Percentiles rank a stretch among this genome's conserved stretches.
phyloP scores from a whole-genome alignment of 495 filamentous ascomycete genomes.

The Penicillium verhagenii region DNA sequence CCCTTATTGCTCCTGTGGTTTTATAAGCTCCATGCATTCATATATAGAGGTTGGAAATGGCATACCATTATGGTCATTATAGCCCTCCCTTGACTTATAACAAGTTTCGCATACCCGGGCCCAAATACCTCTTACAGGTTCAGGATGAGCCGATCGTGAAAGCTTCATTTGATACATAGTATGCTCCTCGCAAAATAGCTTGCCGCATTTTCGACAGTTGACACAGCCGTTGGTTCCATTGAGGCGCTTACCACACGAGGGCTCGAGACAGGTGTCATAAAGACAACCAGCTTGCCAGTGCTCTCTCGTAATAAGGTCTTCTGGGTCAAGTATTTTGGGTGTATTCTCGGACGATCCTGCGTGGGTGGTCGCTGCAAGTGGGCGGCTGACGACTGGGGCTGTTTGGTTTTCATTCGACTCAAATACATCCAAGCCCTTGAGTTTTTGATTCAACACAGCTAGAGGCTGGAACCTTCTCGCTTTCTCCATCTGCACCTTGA shows the following conservation, averaged over 20 bases:
- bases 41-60: neutral
- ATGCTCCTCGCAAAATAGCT: constrained; percentile 94
- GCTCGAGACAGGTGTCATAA: constrained; percentile 84
- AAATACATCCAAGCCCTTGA: constrained; percentile 96
- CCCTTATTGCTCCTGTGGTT: constrained; percentile 53
- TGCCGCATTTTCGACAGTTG: constrained; percentile 90
- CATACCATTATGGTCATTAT: constrained; percentile 80
- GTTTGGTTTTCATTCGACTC: constrained; percentile 79
- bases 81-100: constrained; percentile 93
- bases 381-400: constrained; percentile 28
- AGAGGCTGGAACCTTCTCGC: constrained; percentile 95
- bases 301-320: constrained; percentile 79
- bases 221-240: constrained; percentile 78
- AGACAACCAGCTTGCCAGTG: constrained; percentile 81
- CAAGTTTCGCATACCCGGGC: constrained; percentile 96
- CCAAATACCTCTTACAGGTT: constrained; percentile 91
- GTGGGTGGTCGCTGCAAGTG: constrained; percentile 23
- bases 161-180: constrained; percentile 99
- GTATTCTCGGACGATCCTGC: constrained; percentile 29
- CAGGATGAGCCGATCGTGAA: constrained; percentile 82
- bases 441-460: constrained; percentile 87
- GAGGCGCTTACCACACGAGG: constrained; percentile 75
- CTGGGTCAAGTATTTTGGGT: constrained; percentile 62
- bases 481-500: constrained; percentile 92
- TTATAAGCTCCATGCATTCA: constrained; percentile 12